These are phyloP conservation scores for Nemania abortiva DNA, from an alignment of 2,329 filamentous ascomycete genomes.

Conservation along the genomic window DNA sequence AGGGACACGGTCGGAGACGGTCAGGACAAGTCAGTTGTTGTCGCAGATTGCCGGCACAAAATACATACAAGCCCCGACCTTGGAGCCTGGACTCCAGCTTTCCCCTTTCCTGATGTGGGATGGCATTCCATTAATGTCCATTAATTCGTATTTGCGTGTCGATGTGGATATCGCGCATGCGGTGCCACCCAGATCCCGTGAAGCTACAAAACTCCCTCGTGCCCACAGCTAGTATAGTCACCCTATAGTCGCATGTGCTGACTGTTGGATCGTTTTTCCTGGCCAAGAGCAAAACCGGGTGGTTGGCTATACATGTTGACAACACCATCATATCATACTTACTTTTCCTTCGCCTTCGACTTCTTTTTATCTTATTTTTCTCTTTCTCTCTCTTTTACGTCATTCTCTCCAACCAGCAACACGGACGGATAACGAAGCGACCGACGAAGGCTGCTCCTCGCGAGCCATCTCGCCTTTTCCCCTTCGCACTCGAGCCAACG, in stretches of 20 bases:
- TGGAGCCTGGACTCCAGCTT: constrained; percentile 18
- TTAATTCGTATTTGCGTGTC: constrained; percentile 50
- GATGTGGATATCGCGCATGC: constrained; percentile 40
- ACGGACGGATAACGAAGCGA: constrained; percentile 21
- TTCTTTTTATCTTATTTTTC: constrained; percentile 12
- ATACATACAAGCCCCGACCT: constrained; percentile 35
- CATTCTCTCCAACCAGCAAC: constrained; percentile 15
- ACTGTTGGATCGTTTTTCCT: constrained; percentile 25
- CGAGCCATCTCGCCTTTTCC: constrained; percentile 5
- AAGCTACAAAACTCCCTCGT: constrained; percentile 50
- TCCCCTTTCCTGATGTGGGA: constrained; percentile 46
- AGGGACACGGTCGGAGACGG: constrained; percentile 8
- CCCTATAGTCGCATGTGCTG: constrained; percentile 27
- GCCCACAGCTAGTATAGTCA: constrained; percentile 40
- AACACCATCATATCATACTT: constrained; percentile 12
- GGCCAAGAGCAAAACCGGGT: constrained; percentile 21
- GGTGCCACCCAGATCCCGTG: constrained; percentile 38
- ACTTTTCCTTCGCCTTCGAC: constrained; percentile 3
- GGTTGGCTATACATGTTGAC: constrained; percentile 32
- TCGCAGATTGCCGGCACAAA: constrained; percentile 27
- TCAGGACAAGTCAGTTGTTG: constrained; percentile 9
- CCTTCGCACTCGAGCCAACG: constrained; percentile 13
- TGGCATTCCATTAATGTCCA: constrained; percentile 49
- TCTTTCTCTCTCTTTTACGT: constrained; percentile 25
- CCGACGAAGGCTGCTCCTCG: constrained; percentile 17